Conservation (phyloP, 176 grass and related monocot genomes). For the Urochloa ruziziensis region DNA sequence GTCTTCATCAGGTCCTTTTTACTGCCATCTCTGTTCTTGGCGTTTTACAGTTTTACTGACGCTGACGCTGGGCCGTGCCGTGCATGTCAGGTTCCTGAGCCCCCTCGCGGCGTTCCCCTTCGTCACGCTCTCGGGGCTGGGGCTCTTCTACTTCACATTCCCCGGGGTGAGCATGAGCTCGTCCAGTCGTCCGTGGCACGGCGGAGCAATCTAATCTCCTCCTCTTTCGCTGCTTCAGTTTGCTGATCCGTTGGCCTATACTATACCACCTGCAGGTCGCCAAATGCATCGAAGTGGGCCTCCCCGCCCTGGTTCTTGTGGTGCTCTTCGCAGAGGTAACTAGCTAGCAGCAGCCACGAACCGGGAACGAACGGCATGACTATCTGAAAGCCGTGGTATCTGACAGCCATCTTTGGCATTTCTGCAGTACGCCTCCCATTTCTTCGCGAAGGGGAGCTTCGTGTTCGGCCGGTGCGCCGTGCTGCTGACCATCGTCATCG, state of each 20-base stretch:
- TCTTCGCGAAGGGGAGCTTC: conserved; percentile 43
- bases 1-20: conserved; percentile 59
- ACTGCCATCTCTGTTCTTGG: no score
- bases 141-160: conserved; percentile 84
- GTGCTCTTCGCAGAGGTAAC: conserved; percentile 70
- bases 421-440: conserved; percentile 64
- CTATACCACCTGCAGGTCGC: conserved; percentile 65
- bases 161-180: conserved; percentile 53
- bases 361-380: not conserved
- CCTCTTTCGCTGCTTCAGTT: not conserved
- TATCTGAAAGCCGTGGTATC: not conserved
- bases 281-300: conserved; percentile 89
- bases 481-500: conserved; percentile 60
- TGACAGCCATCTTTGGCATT: not conserved
- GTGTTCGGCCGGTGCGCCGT: conserved; percentile 72
- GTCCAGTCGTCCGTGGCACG: not conserved
- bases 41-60: not conserved
- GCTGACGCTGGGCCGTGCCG: not conserved
- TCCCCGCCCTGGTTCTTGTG: conserved; percentile 71
- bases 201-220: not conserved
- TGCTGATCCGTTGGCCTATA: conserved; percentile 41
- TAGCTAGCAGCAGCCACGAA: not conserved
- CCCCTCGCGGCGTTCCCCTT: conserved; percentile 85
- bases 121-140: conserved; percentile 74
- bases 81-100: conserved; percentile 62